These are phyloP conservation scores for Orbilia brochopaga DNA, from an alignment of 2,329 filamentous ascomycete genomes.

Conservation along the genomic window DNA sequence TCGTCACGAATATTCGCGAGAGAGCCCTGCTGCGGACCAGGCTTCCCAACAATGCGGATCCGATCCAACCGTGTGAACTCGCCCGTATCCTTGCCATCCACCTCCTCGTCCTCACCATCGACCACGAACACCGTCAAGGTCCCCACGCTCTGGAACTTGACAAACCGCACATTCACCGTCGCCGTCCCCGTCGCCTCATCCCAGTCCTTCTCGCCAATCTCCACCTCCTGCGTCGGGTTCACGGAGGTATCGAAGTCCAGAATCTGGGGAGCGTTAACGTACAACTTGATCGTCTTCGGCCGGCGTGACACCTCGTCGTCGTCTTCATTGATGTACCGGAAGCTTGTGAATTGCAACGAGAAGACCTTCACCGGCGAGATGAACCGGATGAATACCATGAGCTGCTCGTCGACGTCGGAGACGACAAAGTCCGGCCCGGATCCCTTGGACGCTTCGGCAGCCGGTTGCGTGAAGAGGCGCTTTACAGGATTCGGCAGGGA, in stretches of 20 bases:
- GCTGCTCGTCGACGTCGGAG: slow-evolving; percentile 94
- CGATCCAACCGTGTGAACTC: slow-evolving; percentile 84
- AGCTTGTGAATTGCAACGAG: slow-evolving; percentile 81
- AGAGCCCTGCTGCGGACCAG: slow-evolving; percentile 76
- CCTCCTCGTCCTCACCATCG: slow-evolving; percentile 77
- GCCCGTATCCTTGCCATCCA: slow-evolving; percentile 56
- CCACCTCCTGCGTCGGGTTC: slow-evolving; percentile 77
- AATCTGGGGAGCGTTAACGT: slow-evolving; percentile 84
- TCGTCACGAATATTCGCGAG: too few relatives aligned
- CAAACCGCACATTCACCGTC: slow-evolving; percentile 77
- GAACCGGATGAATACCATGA: slow-evolving; percentile 92
- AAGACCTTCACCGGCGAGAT: slow-evolving; percentile 86
- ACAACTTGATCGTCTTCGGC: slow-evolving; percentile 81
- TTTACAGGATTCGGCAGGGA: slow-evolving; percentile 59
- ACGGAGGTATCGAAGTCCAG: slow-evolving; percentile 92
- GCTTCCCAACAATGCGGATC: slow-evolving; percentile 79
- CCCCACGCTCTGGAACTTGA: slow-evolving; percentile 94
- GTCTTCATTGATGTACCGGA: slow-evolving; percentile 63
- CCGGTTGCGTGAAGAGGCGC: too few relatives aligned
- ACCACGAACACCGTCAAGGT: slow-evolving; percentile 86
- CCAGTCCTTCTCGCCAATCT: slow-evolving; percentile 78
- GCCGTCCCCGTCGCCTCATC: slow-evolving; percentile 74
- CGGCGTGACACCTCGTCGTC: slow-evolving; percentile 74
- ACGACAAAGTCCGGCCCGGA: slow-evolving; percentile 80
- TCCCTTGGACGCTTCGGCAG: slow-evolving; percentile 56